Evolutionary conservation across 1,284 basidiomycete genomes (phyloP).

Genomic region (Rugosomyces carneus): DNA sequence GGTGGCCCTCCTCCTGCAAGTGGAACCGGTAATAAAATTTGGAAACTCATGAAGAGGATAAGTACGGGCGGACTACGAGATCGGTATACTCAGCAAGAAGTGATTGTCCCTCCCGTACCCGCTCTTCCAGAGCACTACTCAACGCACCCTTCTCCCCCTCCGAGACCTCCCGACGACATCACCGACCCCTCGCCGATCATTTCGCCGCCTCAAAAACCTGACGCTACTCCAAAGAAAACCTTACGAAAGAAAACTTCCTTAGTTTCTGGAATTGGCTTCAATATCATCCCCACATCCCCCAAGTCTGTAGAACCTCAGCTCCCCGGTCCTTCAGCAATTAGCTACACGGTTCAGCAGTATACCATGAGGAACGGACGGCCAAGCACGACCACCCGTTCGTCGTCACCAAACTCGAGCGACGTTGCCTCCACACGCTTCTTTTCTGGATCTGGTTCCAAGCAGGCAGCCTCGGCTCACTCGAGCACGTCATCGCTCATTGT

Average conservation of each 20-base stretch:
- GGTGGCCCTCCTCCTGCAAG: too few species aligned
- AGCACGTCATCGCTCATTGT: slow-evolving; percentile 54
- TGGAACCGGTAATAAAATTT: slow-evolving; percentile 39
- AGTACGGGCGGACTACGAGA: slow-evolving; percentile 60
- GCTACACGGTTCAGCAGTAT: too few species aligned
- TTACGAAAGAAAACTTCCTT: slow-evolving; percentile 13
- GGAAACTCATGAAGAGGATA: slow-evolving; percentile 65
- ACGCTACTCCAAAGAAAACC: not conserved
- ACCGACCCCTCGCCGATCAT: not conserved
- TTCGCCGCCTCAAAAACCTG: not conserved
- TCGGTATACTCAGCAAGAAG: slow-evolving; percentile 30
- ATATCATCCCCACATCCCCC: not conserved
- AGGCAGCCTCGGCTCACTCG: slow-evolving; percentile 40
- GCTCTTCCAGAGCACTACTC: slow-evolving; percentile 41
- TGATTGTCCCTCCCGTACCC: slow-evolving; percentile 41
- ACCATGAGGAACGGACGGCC: slow-evolving; percentile 21
- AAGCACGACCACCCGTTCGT: slow-evolving; percentile 36
- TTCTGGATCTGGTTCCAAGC: slow-evolving; percentile 22
- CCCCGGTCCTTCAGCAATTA: too few species aligned
- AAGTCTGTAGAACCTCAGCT: not conserved
- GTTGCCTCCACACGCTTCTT: slow-evolving; percentile 48
- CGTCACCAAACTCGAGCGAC: slow-evolving; percentile 54
- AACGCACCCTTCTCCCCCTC: not conserved
- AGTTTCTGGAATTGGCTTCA: slow-evolving; percentile 1
- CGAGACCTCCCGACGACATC: not conserved